Evolutionary conservation across 1,284 basidiomycete genomes (phyloP), one percentile per base, ranked within the genome.

Genomic region (Trichosporon sp.): DNA sequence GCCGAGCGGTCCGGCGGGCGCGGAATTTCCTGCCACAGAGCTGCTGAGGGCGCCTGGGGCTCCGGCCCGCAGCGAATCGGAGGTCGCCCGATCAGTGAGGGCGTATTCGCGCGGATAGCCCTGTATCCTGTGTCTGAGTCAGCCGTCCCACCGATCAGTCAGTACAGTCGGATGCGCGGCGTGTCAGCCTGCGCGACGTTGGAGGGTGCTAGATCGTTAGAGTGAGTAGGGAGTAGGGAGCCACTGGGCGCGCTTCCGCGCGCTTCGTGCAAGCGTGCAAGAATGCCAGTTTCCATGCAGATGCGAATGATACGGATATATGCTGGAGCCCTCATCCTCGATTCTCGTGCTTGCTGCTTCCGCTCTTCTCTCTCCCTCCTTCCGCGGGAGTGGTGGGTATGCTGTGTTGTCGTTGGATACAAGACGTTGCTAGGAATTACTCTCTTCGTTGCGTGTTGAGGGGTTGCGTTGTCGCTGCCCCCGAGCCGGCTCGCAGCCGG

Each of bases 301-400:
- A 60, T 60, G 56, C 56, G 56, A 60, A 60, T 60, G 56, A 60
- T 60, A 60, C 56, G 56, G 56, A 60, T 60, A 60, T 60, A 31
- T 60, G 29, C 56, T 56, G 51, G 51, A 56, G 51, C 51, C 51
- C 25, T 56, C 23, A 25, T 56, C 27, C 27, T 56, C 51, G 25
- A 29, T 56, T 27, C 47, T 21, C 51, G 25, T 23, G 6, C 51
- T 27, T 27, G 51, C 51, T 27, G 25, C 27, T 25, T 23, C 51
- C 13, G 18, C 38, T 42, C 38, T 42, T n/a, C 38, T 42, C 8
- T 5, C 18, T 42, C 38, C 15, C 8, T 12, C n/a, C 38, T 4
- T 42, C 38, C 15, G 2, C 38, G 38, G 38, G 38, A 42, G 38
- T 42, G 38, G 38, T 42, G 38, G 47, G 47, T 51, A 51, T 51